Evolutionary conservation across 495 filamentous ascomycete genomes (phyloP), one percentile per base, ranked within the genome.

Genomic region (Letharia lupina): DNA sequence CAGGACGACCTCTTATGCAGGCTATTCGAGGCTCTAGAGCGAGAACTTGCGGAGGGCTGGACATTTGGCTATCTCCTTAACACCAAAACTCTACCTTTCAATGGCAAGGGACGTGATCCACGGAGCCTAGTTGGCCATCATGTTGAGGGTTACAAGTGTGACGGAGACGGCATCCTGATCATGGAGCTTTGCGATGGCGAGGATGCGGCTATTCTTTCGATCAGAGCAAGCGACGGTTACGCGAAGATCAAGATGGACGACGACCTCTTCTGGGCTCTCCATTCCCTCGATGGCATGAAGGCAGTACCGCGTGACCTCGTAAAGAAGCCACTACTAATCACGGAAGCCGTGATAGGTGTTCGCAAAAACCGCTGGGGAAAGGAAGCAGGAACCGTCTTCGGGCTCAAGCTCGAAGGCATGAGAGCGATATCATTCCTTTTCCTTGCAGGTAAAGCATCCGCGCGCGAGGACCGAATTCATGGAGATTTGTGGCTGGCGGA

Each of bases 221-320:
- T 12, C 9, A 31, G 12, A 31, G 1, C 48, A 28, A 52, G 23
- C 48, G 48, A 52, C 48, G 11, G 15, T 31, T 4, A 10, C 12
- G n/a, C 48, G 23, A 28, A 3, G 4, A 56, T 56, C 52, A 56
- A 56, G n/a, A 33, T 56, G 31, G 52, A 56, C 31, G 11, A 56
- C 31, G 52, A 56, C 52, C 52, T 56, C 28, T 56, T 56, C 52
- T 56, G 52, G 28, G 52, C 52, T 8, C 52, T 33, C 28, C 52
- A 56, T 7, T 35, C 52, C 52, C 52, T 56, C 28, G 28, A 56
- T 12, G 52, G 52, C 52, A 56, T 35, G 52, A 33, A 56, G 3
- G 31, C 31, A 16, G 52, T 35, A 2, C 28, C 52, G 3, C 31
- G 52, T 20, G 12, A 33, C 52, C 52, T 35, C 52, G 52, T 13